Conservation (phyloP, 306 rosid genomes). For the Astragalus membranaceus region DNA sequence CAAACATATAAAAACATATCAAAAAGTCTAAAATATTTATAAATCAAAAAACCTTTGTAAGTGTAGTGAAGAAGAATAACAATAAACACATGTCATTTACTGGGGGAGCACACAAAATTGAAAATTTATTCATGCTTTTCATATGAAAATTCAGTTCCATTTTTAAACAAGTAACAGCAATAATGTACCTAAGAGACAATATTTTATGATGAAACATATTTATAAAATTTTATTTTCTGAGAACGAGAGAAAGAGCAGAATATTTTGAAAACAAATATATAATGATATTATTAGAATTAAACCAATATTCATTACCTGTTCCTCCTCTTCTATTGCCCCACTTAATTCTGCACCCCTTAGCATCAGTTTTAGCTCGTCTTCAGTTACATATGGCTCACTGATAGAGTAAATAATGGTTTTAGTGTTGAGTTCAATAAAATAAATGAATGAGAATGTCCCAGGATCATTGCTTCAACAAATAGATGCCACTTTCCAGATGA, state of each 20-base stretch:
- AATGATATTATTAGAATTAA: background rate
- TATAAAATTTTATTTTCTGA: background rate
- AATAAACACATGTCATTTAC: background rate
- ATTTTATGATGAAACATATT: background rate
- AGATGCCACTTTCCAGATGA: conserved; percentile 7
- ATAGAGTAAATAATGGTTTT: conserved; percentile 17
- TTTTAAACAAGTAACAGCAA: background rate
- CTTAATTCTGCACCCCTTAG: conserved; percentile 98
- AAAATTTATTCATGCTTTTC: background rate
- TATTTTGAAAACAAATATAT: conserved; percentile 6
- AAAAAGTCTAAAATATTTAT: background rate
- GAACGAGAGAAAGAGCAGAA: background rate
- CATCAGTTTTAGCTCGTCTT: conserved; percentile 95
- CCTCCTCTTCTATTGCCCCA: conserved; percentile 99
- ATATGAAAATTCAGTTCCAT: background rate
- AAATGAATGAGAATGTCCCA: background rate
- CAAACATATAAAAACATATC: background rate
- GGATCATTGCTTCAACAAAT: conserved; percentile 14
- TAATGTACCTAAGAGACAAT: background rate
- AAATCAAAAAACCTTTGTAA: background rate
- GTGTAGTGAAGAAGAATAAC: conserved; percentile 7
- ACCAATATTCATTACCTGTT: conserved; percentile 61
- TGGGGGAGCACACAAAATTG: background rate
- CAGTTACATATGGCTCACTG: conserved; percentile 98
- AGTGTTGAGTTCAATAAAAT: background rate